Evolutionary conservation across 2,329 filamentous ascomycete species (phyloP).

Genomic region (Venturia asperata): DNA sequence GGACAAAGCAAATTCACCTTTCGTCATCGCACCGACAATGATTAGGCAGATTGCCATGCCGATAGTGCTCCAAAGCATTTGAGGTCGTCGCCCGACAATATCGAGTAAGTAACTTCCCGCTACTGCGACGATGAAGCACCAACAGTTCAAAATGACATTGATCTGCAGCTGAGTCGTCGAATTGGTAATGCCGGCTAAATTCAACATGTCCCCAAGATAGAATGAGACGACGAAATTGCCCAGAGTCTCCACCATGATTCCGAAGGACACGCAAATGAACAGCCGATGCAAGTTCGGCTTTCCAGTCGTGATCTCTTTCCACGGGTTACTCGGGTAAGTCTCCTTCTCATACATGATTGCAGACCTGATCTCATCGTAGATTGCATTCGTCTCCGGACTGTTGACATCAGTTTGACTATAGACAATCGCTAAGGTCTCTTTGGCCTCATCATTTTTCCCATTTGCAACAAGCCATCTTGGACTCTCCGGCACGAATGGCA

Average conservation of each 20-base stretch:
- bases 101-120: conserved; percentile 39
- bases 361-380: conserved; percentile 41
- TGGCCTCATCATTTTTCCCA: conserved; percentile 38
- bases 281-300: conserved; percentile 34
- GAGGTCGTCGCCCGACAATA: conserved; percentile 40
- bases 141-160: conserved; percentile 48
- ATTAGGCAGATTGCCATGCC: too few relatives aligned
- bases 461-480: conserved; percentile 43
- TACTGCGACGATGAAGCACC: conserved; percentile 40
- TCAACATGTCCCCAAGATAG: conserved; percentile 39
- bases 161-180: conserved; percentile 32
- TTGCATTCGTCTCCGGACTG: conserved; percentile 44
- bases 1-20: too few relatives aligned
- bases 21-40: conserved; percentile 46
- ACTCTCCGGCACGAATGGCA: conserved; percentile 40
- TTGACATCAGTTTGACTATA: too few relatives aligned
- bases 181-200: conserved; percentile 42
- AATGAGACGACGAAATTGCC: conserved; percentile 39
- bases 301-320: conserved; percentile 35
- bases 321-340: conserved; percentile 32
- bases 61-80: conserved; percentile 37
- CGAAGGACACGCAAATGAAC: conserved; percentile 34
- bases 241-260: conserved; percentile 31
- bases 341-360: conserved; percentile 39
- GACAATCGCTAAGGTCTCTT: conserved; percentile 37